These are phyloP conservation scores for Bauhinia variegata DNA, from an alignment of 306 rosid genomes.

Conservation along the genomic window DNA sequence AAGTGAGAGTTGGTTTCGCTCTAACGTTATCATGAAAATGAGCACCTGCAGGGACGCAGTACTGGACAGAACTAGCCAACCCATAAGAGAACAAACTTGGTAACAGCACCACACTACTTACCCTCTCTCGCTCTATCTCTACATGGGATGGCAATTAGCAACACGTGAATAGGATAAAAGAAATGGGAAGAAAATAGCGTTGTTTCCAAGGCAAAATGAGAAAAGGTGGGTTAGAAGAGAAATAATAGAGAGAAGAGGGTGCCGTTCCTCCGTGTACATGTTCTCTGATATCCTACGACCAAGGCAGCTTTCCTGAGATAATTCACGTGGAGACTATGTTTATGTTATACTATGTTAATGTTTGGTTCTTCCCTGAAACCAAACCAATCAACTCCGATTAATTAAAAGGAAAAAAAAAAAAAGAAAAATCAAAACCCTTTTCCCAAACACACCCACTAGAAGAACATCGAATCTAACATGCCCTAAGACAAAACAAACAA, in stretches of 20 bases:
- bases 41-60: slow-evolving; percentile 50
- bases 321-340: slow-evolving; percentile 68
- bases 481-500: background rate
- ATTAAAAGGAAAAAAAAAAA: slow-evolving; percentile 43
- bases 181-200: slow-evolving; percentile 22
- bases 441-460: background rate
- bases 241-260: slow-evolving; percentile 2
- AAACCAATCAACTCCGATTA: slow-evolving; percentile 30
- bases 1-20: slow-evolving; percentile 35
- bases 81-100: slow-evolving; percentile 68
- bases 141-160: slow-evolving; percentile 57
- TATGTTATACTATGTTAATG: no score
- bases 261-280: slow-evolving; percentile 35
- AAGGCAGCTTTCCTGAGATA: slow-evolving; percentile 55
- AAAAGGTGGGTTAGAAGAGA: no score
- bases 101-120: slow-evolving; percentile 39
- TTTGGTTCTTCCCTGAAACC: slow-evolving; percentile 32
- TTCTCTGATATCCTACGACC: slow-evolving; percentile 44
- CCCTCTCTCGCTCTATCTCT: slow-evolving; percentile 36
- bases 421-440: slow-evolving; percentile 40
- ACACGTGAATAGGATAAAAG: slow-evolving; percentile 67
- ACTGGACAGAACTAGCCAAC: slow-evolving; percentile 68
- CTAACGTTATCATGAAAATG: slow-evolving; percentile 55
- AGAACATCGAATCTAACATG: no score
- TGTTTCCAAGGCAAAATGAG: slow-evolving; percentile 46